These are phyloP conservation scores for peach (Prunus persica) DNA, from an alignment of 306 rosid species.

Conservation along the genomic window DNA sequence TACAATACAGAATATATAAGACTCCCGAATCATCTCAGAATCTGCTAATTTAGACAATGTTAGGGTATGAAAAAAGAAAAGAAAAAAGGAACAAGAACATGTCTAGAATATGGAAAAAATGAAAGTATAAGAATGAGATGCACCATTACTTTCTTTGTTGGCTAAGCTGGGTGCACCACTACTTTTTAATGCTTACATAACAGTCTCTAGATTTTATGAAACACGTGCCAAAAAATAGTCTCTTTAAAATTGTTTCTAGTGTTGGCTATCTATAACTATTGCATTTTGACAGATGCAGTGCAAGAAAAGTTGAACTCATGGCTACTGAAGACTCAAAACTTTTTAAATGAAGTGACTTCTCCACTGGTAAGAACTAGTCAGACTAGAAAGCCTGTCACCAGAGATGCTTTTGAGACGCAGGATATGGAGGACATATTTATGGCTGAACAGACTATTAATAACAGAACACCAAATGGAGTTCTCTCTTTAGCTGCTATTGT, in stretches of 20 bases:
- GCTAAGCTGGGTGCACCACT: neutral
- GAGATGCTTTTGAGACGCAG: conserved; percentile 37
- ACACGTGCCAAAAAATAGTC: neutral
- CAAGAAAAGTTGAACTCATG: conserved; percentile 66
- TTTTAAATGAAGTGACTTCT: conserved; percentile 75
- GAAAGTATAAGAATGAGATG: neutral
- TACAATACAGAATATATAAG: neutral
- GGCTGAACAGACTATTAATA: conserved; percentile 69
- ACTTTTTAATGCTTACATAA: neutral
- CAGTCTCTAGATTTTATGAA: neutral
- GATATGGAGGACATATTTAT: conserved; percentile 67
- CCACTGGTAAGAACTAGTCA: conserved; percentile 63
- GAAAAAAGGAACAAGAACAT: neutral
- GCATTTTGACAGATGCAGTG: conserved; percentile 48
- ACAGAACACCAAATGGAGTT: conserved; percentile 60
- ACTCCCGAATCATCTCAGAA: neutral
- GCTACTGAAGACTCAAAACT: conserved; percentile 71
- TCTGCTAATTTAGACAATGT: neutral
- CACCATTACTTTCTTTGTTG: neutral
- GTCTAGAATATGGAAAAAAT: neutral
- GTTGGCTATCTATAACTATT: conserved; percentile 4
- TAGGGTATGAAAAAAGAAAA: neutral
- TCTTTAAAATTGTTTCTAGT: conserved; percentile 4
- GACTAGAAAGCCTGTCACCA: conserved; percentile 47
- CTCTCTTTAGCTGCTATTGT: conserved; percentile 82